These are phyloP conservation scores for Penicillium sp. DNA, from an alignment of 2,329 filamentous ascomycete genomes.

Conservation along the genomic window DNA sequence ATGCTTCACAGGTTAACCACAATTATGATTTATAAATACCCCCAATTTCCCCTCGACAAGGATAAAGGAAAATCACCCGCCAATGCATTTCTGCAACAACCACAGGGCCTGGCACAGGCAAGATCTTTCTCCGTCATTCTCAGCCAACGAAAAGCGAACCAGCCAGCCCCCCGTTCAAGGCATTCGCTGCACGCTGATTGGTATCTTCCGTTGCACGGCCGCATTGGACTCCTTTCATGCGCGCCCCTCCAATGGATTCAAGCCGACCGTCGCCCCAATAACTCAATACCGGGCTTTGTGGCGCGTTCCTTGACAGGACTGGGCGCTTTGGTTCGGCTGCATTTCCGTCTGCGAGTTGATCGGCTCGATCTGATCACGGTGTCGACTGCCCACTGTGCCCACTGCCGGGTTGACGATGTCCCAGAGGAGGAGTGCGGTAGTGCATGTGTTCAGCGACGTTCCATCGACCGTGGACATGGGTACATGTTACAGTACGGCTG, in stretches of 20 bases:
- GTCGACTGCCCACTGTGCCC: not conserved
- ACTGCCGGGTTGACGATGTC: not conserved
- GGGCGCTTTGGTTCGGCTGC: slow-evolving; percentile 1
- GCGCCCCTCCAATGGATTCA: slow-evolving; percentile 3
- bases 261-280: slow-evolving; percentile 3
- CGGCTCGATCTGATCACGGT: slow-evolving; percentile 11
- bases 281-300: slow-evolving; percentile 3
- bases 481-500: not conserved
- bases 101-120: not conserved
- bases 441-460: not conserved
- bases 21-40: no score
- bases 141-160: not conserved
- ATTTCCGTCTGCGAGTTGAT: slow-evolving; percentile 6
- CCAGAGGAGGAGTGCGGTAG: not conserved
- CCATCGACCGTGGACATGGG: not conserved
- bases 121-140: not conserved
- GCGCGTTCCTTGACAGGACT: slow-evolving; percentile 1
- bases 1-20: no score
- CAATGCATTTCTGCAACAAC: not conserved
- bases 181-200: slow-evolving; percentile 4
- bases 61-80: not conserved
- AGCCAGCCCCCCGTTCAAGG: not conserved
- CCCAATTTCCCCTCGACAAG: not conserved
- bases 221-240: slow-evolving; percentile 17
- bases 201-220: slow-evolving; percentile 14